Percentiles rank a stretch among this genome's conserved stretches.
Evolutionary conservation across 306 rosid species (phyloP).

Genomic region (Boehmeria nivea): DNA sequence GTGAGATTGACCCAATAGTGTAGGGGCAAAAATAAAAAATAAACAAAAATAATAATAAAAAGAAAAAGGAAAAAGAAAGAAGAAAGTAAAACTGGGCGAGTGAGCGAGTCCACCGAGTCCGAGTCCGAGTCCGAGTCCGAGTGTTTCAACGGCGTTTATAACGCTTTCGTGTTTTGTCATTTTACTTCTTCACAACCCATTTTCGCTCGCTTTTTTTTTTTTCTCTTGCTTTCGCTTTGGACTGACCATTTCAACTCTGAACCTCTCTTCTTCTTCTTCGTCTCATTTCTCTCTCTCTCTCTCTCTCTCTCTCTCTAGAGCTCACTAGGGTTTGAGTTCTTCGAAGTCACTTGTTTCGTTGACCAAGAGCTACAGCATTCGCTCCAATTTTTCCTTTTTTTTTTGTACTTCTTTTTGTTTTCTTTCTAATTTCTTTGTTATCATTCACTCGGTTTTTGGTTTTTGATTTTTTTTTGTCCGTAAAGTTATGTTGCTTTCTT

Average conservation of each 20-base stretch:
- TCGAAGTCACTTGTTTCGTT: neutral
- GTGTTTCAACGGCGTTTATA: neutral
- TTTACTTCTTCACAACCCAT: neutral
- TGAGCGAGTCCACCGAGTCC: neutral
- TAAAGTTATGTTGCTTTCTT: neutral
- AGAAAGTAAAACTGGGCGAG: neutral
- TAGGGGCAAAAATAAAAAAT: no score
- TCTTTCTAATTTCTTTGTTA: neutral
- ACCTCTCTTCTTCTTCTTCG: neutral
- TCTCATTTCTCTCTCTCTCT: neutral
- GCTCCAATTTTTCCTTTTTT: no score
- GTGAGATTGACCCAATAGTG: no score
- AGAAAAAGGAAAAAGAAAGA: neutral
- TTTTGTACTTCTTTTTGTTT: neutral
- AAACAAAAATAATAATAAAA: no score
- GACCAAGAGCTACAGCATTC: no score
- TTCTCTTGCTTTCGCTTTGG: neutral
- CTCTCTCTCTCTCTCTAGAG: neutral
- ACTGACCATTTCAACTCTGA: neutral
- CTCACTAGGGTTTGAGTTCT: neutral
- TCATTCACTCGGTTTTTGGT: neutral
- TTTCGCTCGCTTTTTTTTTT: neutral
- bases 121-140: no score
- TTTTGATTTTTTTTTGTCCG: no score
- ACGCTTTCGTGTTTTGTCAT: conserved; percentile 12